phyloP scores from a whole-genome alignment of 495 filamentous ascomycete genomes.

The Tuber indicum region DNA sequence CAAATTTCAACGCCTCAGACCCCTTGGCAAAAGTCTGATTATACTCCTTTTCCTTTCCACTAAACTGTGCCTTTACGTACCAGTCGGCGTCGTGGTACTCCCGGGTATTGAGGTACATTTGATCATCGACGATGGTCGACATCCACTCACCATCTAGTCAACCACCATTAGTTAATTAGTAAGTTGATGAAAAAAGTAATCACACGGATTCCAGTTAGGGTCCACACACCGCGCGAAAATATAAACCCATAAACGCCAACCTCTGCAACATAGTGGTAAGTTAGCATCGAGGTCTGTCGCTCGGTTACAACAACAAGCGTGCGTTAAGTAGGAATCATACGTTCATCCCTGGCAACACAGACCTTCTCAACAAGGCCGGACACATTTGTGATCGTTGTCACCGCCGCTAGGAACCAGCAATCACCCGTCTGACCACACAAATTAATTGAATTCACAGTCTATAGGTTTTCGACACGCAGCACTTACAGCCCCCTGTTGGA shows the following conservation, averaged over 20 bases:
- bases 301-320: not conserved
- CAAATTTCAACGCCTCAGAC: conserved; percentile 75
- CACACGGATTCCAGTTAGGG: not conserved
- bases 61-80: conserved; percentile 42
- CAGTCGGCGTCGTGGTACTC: conserved; percentile 41
- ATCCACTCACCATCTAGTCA: conserved; percentile 82
- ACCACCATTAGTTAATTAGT: not conserved
- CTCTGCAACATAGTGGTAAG: conserved; percentile 22
- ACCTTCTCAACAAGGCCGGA: conserved; percentile 68
- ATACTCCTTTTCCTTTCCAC: conserved; percentile 28
- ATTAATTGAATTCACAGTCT: not conserved
- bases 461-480: not conserved
- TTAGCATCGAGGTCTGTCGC: not conserved
- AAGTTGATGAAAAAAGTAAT: not conserved
- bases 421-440: conserved; percentile 66
- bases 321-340: not conserved
- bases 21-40: conserved; percentile 43
- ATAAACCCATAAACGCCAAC: conserved; percentile 94
- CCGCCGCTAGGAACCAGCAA: conserved; percentile 85
- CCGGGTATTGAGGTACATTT: conserved; percentile 29
- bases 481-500: conserved; percentile 41
- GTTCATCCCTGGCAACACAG: conserved; percentile 74
- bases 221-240: conserved; percentile 63
- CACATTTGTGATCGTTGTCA: conserved; percentile 79
- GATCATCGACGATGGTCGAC: conserved; percentile 77